Base-by-base conservation (phyloP, 2,329 filamentous ascomycete species). In the Xylariaceae sp. region DNA sequence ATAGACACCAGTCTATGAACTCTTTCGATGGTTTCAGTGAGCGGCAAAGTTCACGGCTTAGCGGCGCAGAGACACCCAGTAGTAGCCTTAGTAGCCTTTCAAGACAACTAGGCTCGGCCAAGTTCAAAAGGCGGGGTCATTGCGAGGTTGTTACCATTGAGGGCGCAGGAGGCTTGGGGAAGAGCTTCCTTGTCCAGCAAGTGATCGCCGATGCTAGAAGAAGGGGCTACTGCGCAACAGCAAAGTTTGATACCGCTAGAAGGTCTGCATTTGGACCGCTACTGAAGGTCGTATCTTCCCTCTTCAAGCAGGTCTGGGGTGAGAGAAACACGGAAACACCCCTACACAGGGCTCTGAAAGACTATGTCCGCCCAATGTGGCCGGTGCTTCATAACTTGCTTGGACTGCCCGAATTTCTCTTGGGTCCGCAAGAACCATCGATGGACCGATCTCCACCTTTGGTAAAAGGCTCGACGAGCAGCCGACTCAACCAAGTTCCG, bases 361-460 rank as follows among this genome's bases (percentile, higher is more conserved):
- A 86, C 49, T 86, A 86, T 58, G 79, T 88, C 44, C 80, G 80
- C 21, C 85, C 86, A 1, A 79, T 85, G 14, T 89, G 86, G 86
- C 83, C 84, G 7, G 81, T 82, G 74, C 74, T 89, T 54, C 84
- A 88, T 65, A 81, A 81, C 58, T 72, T 84, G 2, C 76, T 89
- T 5, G 84, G 82, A 2, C 76, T 89, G 26, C 86, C 86, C 0
- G 88, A 93, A 65, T 96, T 93, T 73, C 74, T 88, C 6, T 76
- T 88, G 19, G 83, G 83, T 2, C 72, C 79, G 4, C 75, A 76
- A 20, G 80, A 82, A 42, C 60, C 63, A 2, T 62, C 67, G 3
- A 54, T 73, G 7, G 57, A 68, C 7, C 71, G 74, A 40, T 74
- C 75, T 2, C 67, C 75, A 2, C 75, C 76, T 6, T 72, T n/a